Conservation (phyloP, 139 green algal species). For the Desmodesmus armatus region DNA sequence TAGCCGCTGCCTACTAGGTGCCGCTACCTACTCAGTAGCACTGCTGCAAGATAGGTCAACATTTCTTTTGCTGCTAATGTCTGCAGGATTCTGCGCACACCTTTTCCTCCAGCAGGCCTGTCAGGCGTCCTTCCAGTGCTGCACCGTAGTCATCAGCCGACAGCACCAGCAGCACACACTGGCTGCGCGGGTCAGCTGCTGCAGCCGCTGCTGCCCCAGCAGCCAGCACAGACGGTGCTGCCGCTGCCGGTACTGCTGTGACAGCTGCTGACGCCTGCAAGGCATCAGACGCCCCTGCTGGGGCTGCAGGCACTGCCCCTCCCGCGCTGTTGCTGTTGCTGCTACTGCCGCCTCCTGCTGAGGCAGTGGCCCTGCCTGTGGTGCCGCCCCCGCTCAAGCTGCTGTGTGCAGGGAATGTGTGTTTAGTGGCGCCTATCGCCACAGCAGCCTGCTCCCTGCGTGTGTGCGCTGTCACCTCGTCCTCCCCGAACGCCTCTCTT, state of each 20-base stretch:
- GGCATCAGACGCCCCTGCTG: not conserved
- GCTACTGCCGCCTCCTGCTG: conserved; percentile 12
- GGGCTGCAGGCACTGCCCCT: not conserved
- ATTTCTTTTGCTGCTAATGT: not conserved
- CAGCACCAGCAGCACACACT: conserved; percentile 33
- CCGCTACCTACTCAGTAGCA: no score
- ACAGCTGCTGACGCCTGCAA: not conserved
- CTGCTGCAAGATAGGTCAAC: not conserved
- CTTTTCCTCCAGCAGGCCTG: conserved; percentile 37
- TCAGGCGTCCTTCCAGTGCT: conserved; percentile 24
- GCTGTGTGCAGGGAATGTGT: not conserved
- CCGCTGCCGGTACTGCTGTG: not conserved
- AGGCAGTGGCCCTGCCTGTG: no score
- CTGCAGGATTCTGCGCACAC: no score
- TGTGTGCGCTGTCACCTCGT: conserved; percentile 8
- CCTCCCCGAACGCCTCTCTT: conserved; percentile 25
- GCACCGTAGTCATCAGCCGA: conserved; percentile 33
- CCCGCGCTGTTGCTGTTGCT: not conserved
- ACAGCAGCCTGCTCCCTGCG: conserved; percentile 13
- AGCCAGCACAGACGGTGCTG: not conserved
- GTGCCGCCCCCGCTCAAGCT: no score
- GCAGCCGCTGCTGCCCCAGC: not conserved
- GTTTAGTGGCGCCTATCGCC: not conserved
- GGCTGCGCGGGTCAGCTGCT: not conserved
- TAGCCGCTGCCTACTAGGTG: no score